Conservation (phyloP, 2,329 filamentous ascomycete genomes). For the Orbilia ellipsospora region DNA sequence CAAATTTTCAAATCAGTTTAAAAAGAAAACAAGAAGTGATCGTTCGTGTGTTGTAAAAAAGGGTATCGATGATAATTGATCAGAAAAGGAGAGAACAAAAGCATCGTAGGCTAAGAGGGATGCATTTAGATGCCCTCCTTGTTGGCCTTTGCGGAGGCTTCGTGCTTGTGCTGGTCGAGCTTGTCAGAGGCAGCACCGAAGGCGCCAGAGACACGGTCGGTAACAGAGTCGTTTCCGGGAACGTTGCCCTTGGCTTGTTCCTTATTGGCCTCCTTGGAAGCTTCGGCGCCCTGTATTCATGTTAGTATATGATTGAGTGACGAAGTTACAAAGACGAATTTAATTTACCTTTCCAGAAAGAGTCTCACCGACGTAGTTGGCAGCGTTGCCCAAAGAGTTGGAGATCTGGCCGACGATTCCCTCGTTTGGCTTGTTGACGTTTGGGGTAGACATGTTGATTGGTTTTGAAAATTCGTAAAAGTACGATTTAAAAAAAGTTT, state of each 20-base stretch:
- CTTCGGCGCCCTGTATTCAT: conserved; percentile 38
- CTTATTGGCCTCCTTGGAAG: conserved; percentile 51
- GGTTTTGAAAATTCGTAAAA: conserved; percentile 32
- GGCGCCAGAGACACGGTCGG: conserved; percentile 50
- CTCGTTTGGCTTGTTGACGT: conserved; percentile 53
- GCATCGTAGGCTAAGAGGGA: too few species aligned
- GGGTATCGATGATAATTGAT: conserved; percentile 32
- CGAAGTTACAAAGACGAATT: neutral
- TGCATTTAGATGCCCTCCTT: conserved; percentile 38
- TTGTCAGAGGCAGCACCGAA: conserved; percentile 43
- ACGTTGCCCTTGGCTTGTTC: conserved; percentile 55
- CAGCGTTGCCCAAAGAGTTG: conserved; percentile 48
- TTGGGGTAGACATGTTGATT: conserved; percentile 53
- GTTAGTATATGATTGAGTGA: conserved; percentile 23
- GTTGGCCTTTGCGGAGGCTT: conserved; percentile 36
- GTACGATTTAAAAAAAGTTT: conserved; percentile 1
- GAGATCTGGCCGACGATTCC: conserved; percentile 46
- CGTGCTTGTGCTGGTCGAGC: conserved; percentile 47
- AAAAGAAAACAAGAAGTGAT: conserved; percentile 12
- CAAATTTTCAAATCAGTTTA: conserved; percentile 1
- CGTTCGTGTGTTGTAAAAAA: conserved; percentile 5
- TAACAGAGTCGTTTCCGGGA: conserved; percentile 35
- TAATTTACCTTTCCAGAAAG: conserved; percentile 44
- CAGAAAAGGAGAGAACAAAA: conserved; percentile 1
- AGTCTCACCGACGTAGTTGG: conserved; percentile 40